These are phyloP conservation scores for Mycena floridula DNA, from an alignment of 768 basidiomycete species.

Conservation along the genomic window DNA sequence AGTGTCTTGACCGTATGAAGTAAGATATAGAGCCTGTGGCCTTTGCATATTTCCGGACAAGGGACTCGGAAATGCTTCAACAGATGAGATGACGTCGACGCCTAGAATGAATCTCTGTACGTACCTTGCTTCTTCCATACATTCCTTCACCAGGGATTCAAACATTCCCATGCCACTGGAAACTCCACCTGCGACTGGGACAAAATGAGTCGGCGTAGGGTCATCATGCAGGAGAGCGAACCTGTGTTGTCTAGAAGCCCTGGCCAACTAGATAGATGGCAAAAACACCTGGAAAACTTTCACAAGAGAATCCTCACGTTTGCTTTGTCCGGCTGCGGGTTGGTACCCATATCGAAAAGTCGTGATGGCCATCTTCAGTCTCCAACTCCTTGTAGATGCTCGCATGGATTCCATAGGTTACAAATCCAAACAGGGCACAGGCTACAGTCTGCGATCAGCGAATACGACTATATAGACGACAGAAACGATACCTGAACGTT, in stretches of 20 bases:
- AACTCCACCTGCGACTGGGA: slow-evolving; percentile 95
- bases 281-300: neutral
- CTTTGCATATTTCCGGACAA: slow-evolving; percentile 55
- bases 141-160: slow-evolving; percentile 83
- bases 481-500: no score
- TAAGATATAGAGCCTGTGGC: slow-evolving; percentile 74
- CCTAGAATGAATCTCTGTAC: no score
- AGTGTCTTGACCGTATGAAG: slow-evolving; percentile 54
- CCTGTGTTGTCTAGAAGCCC: slow-evolving; percentile 86
- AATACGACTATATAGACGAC: no score
- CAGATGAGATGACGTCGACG: no score
- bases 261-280: slow-evolving; percentile 53
- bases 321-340: slow-evolving; percentile 81
- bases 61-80: slow-evolving; percentile 57
- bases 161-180: slow-evolving; percentile 67
- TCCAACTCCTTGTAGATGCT: slow-evolving; percentile 53
- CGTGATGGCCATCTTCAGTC: slow-evolving; percentile 27
- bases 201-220: no score
- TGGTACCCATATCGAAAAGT: slow-evolving; percentile 78
- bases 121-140: slow-evolving; percentile 93
- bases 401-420: slow-evolving; percentile 93
- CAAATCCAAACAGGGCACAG: slow-evolving; percentile 81
- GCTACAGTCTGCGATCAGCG: no score
- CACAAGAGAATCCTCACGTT: slow-evolving; percentile 74
- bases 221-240: no score